Evolutionary conservation across 225 moss, liverwort and hornwort genomes (phyloP), one percentile per base, ranked within the genome.

Genomic region (Straminergon stramineum): DNA sequence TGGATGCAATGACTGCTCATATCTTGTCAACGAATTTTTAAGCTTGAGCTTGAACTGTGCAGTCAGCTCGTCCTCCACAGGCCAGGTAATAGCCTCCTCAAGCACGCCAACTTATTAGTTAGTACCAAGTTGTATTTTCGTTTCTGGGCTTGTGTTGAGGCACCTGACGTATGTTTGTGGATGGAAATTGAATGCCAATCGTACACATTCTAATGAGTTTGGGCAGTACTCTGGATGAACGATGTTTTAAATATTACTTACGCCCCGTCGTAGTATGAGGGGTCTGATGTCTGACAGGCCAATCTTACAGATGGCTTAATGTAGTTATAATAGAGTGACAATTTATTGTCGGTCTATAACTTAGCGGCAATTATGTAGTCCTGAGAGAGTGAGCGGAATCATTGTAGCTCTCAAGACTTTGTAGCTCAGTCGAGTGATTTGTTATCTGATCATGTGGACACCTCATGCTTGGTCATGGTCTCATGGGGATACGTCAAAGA

Each of bases 1-100:
- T 85, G 92, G 92, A 68, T 90, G 92, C 71, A 51, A 83, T 60
- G 92, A 57, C 51, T 91, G 92, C 87, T 90, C 88, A 65, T 37
- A 89, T 65, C 92, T 94, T 17, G 86, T 91, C 77, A 73, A 83
- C 19, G 91, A 90, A 45, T 92, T 92, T 45, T 24, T 90, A 43
- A 89, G 62, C 88, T 90, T 94, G 89, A 92, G 87, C 75, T 57
- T 90, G 81, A 88, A 75, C 74, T 85, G 87, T 90, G 86, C 67
- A 71, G 41, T 20, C 48, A 78, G 57, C 71, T 74, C 88, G 71
- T 70, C 56, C 76, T 87, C 89, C 58, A n/a, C 75, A 75, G 86
- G 85, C 60, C 65, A 83, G 85, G 90, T 91, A 88, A 70, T 24
- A 52, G 58, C 56, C 87, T 37, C 84, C 69, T 60, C 76, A 82